These are phyloP conservation scores for Erythrophleum fordii DNA, from an alignment of 306 rosid genomes.

Conservation along the genomic window DNA sequence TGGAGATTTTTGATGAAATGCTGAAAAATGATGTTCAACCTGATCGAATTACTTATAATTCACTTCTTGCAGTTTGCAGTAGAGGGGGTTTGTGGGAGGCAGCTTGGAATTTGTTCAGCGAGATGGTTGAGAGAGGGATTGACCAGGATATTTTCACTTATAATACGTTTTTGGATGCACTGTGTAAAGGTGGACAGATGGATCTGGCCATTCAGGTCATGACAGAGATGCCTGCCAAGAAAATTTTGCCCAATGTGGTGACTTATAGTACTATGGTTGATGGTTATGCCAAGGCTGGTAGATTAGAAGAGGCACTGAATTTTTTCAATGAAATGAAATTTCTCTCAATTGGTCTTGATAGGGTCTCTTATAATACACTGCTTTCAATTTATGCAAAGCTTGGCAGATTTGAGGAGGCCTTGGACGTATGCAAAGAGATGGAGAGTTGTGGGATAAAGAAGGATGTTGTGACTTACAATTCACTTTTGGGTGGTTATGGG, in stretches of 20 bases:
- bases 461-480: slow-evolving; percentile 83
- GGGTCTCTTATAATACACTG: slow-evolving; percentile 85
- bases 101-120: slow-evolving; percentile 63
- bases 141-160: slow-evolving; percentile 79
- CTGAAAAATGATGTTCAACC: slow-evolving; percentile 59
- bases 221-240: slow-evolving; percentile 71
- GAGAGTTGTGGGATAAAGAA: slow-evolving; percentile 69
- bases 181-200: slow-evolving; percentile 88
- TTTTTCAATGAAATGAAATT: slow-evolving; percentile 73
- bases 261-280: slow-evolving; percentile 89
- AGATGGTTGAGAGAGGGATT: slow-evolving; percentile 72
- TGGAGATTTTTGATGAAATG: slow-evolving; percentile 79
- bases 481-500: slow-evolving; percentile 88
- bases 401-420: slow-evolving; percentile 77
- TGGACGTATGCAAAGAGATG: slow-evolving; percentile 73
- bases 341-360: slow-evolving; percentile 63
- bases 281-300: slow-evolving; percentile 84
- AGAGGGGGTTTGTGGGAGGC: slow-evolving; percentile 85
- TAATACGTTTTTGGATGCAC: slow-evolving; percentile 82
- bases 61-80: slow-evolving; percentile 79
- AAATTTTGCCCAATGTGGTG: slow-evolving; percentile 76
- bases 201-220: slow-evolving; percentile 74
- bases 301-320: slow-evolving; percentile 75
- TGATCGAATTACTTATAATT: slow-evolving; percentile 83
- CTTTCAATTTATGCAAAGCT: slow-evolving; percentile 81